phyloP scores from a whole-genome alignment of 495 filamentous ascomycete genomes.

The Lindgomyces ingoldianus region DNA sequence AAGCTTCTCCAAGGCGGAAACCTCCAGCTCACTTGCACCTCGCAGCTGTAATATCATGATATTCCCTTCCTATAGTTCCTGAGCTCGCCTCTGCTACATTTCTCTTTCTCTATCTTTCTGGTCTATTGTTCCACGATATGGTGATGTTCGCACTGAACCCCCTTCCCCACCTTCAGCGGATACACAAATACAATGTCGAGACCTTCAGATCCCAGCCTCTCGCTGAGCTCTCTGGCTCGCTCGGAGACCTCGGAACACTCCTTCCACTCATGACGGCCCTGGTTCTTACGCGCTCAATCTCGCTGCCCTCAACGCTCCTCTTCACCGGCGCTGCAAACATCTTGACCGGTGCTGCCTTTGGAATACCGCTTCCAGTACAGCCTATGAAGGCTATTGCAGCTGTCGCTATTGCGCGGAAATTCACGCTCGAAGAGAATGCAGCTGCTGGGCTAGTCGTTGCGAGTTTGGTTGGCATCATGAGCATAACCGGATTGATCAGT shows the following conservation, averaged over 20 bases:
- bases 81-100: no score
- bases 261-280: conserved; percentile 86
- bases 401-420: conserved; percentile 69
- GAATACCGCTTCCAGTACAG: conserved; percentile 82
- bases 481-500: conserved; percentile 69
- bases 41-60: no score
- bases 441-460: conserved; percentile 79
- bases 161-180: conserved; percentile 26
- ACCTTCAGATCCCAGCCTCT: conserved; percentile 61
- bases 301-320: conserved; percentile 78
- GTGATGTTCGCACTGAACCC: background rate
- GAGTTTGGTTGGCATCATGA: conserved; percentile 70
- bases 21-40: no score
- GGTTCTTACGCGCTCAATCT: conserved; percentile 70
- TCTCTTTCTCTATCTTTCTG: background rate
- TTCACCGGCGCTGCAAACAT: conserved; percentile 88
- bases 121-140: background rate
- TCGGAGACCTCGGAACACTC: conserved; percentile 90
- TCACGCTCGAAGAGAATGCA: conserved; percentile 66
- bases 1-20: no score
- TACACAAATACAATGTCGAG: conserved; percentile 49
- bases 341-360: conserved; percentile 75
- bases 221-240: conserved; percentile 81
- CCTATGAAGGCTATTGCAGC: conserved; percentile 77
- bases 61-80: no score